These are phyloP conservation scores for Protomyces gravidus DNA, from an alignment of 1,139 yeast genomes.

Conservation along the genomic window DNA sequence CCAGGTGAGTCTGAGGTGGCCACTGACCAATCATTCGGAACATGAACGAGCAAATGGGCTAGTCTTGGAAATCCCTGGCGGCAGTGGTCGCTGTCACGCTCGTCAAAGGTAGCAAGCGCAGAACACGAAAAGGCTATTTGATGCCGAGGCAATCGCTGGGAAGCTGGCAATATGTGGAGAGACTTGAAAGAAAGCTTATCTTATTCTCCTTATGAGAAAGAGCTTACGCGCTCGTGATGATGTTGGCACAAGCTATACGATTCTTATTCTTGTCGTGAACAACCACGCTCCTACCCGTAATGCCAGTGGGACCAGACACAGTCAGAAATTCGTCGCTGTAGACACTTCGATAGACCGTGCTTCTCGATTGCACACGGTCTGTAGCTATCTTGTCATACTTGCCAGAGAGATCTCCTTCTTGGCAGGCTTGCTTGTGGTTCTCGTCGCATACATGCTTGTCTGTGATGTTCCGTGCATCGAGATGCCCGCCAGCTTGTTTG, in stretches of 20 bases:
- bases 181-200: too few relatives aligned
- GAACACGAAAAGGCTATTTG: too few relatives aligned
- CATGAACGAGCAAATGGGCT: too few relatives aligned
- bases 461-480: background rate
- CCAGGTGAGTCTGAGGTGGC: too few relatives aligned
- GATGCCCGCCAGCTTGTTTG: constrained; percentile 13
- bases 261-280: constrained; percentile 14
- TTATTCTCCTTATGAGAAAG: too few relatives aligned
- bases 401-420: constrained; percentile 20
- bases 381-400: constrained; percentile 10
- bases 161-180: too few relatives aligned
- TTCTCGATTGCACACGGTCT: background rate
- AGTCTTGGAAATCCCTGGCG: too few relatives aligned
- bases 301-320: background rate
- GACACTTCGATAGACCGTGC: constrained; percentile 8
- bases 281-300: constrained; percentile 17
- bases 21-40: too few relatives aligned
- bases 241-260: constrained; percentile 21
- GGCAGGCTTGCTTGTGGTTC: constrained; percentile 4
- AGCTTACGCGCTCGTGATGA: too few relatives aligned
- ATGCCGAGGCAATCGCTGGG: too few relatives aligned
- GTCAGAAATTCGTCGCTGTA: constrained; percentile 9
- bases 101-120: too few relatives aligned
- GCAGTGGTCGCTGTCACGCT: too few relatives aligned
- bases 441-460: constrained; percentile 2